Base-by-base conservation (phyloP, 768 basidiomycete genomes). In the Russula griseocarnosa region DNA sequence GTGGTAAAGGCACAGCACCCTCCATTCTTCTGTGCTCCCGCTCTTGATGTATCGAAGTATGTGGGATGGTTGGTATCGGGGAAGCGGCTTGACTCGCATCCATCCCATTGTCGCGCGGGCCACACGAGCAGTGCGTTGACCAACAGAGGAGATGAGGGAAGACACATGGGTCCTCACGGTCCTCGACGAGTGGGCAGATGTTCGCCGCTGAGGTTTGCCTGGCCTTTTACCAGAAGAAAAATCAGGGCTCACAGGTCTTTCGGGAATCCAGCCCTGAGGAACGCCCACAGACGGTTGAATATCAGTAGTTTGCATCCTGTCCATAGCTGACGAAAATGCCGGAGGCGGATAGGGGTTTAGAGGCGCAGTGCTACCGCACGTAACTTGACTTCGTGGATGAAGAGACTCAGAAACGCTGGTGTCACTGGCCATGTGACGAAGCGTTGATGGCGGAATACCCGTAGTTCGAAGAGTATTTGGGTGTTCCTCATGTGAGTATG, bases 21-120 rank as follows among this genome's bases (percentile, higher is more conserved):
- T 86, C 86, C 51, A 71, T 73, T 61, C 75, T 77, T 51, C 76
- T 75, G 66, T 79, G 74, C 42, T 77, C 78, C 58, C 71, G 73
- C 63, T 82, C 81, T 14, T 71, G 70, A 2, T 76, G 72, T 38
- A 83, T 68, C 9, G 82, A 73, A 22, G 80, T 78, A 53, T 79
- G 72, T 3, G 83, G 79, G 16, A 83, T 77, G 22, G 73, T 74
- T 18, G 86, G 86, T 28, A 87, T 77, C 1, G 83, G 85, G 8
- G 85, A 18, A 87, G 73, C 4, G 84, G 83, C 70, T 86, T 86
- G 28, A 70, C 66, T 62, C 72, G 79, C 62, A 77, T 75, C 81
- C 82, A 79, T 20, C 67, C 68, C 14, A 61, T 11, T 18, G 66
- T 64, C n/a, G 53, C 38, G 14, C 53, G 54, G 7, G 55, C 53